These are phyloP conservation scores for Colletotrichum godetiae DNA, from an alignment of 2,329 filamentous ascomycete species.

Conservation along the genomic window DNA sequence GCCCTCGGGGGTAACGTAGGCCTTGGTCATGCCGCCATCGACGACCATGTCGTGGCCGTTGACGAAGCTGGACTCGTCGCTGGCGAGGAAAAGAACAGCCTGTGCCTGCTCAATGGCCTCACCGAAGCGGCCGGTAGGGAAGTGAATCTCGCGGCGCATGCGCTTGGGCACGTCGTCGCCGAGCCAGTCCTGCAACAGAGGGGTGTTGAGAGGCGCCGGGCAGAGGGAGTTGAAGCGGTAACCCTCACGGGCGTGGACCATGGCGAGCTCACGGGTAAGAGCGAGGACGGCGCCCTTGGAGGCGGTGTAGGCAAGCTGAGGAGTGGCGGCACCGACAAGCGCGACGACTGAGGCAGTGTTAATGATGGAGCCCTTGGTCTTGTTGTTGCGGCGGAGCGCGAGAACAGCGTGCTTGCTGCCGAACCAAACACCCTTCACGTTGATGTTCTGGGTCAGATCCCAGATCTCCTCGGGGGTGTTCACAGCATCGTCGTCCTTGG, in stretches of 20 bases:
- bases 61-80: conserved; percentile 89
- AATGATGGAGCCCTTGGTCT: conserved; percentile 85
- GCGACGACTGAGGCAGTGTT: conserved; percentile 93
- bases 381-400: conserved; percentile 81
- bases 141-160: conserved; percentile 85
- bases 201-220: conserved; percentile 92
- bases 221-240: conserved; percentile 93
- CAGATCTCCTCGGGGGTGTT: conserved; percentile 91
- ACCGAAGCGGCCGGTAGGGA: conserved; percentile 88
- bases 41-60: conserved; percentile 94
- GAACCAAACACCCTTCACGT: conserved; percentile 98
- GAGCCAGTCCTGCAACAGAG: conserved; percentile 91
- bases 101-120: conserved; percentile 96
- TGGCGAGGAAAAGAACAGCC: conserved; percentile 87
- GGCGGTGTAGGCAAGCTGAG: conserved; percentile 92
- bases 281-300: conserved; percentile 94
- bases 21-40: conserved; percentile 95
- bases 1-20: conserved; percentile 80
- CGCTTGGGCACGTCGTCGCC: conserved; percentile 88
- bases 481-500: conserved; percentile 81
- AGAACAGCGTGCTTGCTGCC: conserved; percentile 92
- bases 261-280: conserved; percentile 89
- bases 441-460: conserved; percentile 93
- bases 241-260: conserved; percentile 89
- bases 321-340: conserved; percentile 86